Evolutionary conservation across 495 filamentous ascomycete species (phyloP), one percentile per base, ranked within the genome.

Genomic region (Neurospora sp.): DNA sequence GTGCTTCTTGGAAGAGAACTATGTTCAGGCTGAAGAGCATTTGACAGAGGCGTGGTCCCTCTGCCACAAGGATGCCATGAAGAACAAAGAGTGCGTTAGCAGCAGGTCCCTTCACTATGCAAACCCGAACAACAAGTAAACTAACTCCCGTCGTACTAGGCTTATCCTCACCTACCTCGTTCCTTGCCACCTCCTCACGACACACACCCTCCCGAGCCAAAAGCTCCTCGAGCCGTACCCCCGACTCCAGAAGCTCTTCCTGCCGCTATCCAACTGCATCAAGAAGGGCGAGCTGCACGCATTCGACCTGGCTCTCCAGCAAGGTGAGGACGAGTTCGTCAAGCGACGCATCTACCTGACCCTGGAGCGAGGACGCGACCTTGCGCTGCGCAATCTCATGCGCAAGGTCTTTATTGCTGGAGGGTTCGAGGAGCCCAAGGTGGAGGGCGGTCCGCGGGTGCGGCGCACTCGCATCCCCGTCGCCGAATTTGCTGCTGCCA

Each of bases 161-260:
- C 85, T 96, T 62, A 97, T 99, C 74, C 86, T 98, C n/a, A 96
- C 92, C 3, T 98, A 99, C 76, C 89, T 99, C 23, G 92, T 99
- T 71, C 96, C 96, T 1, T 96, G 93, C 74, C 93, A 91, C 71
- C 89, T 99, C 40, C 87, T 98, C 48, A 98, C 92, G 11, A 92
- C 90, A 0, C 94, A 96, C 80, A 92, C 87, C 0, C 88, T 98
- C 2, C 96, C 96, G 12, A 92, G 89, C 72, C 78, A 84, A 69
- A 76, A 84, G 48, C 88, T 98, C 1, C 89, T 99, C 1, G 82
- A 86, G 10, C 88, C 87, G 7, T 97, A 91, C 75, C 94, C 96
- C 7, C 88, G 86, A n/a, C 87, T 98, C 0, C 88, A 94, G 78
- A 79, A 81, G 18, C 87, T 97, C 39, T 98, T 97, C 86, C 80